Conservation (phyloP, 441 rosid genomes). For the Capsella rubella region DNA sequence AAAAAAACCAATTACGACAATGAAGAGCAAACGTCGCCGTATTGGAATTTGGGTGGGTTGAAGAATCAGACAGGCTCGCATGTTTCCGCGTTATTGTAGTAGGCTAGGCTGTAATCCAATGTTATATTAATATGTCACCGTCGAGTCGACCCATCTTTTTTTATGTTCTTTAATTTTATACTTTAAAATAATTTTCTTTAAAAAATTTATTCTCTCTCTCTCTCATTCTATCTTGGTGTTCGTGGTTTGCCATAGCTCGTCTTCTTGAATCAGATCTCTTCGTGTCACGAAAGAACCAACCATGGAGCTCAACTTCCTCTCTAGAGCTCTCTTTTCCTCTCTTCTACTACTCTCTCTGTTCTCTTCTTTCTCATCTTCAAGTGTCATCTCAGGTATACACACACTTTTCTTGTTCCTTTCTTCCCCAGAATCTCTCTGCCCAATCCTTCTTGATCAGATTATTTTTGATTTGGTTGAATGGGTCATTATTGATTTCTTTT, state of each 20-base stretch:
- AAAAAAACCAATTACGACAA: too few relatives aligned
- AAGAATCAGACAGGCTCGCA: slow-evolving; percentile 31
- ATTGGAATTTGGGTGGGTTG: not conserved
- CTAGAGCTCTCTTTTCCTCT: slow-evolving; percentile 37
- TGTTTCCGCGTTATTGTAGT: slow-evolving; percentile 41
- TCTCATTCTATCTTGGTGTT: slow-evolving; percentile 21
- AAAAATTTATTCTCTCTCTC: not conserved
- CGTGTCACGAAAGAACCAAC: not conserved
- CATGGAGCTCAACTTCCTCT: slow-evolving; percentile 43
- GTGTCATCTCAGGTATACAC: slow-evolving; percentile 44
- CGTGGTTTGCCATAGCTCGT: slow-evolving; percentile 37
- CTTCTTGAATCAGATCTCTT: slow-evolving; percentile 40
- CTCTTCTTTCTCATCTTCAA: slow-evolving; percentile 37
- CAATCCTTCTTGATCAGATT: not conserved
- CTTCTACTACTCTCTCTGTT: slow-evolving; percentile 24
- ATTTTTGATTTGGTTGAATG: not conserved
- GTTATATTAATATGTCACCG: not conserved
- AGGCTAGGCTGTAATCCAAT: slow-evolving; percentile 32
- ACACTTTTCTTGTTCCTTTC: slow-evolving; percentile 7
- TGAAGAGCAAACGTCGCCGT: not conserved
- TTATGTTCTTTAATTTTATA: not conserved
- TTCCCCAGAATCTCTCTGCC: too few relatives aligned
- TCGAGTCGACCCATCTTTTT: not conserved
- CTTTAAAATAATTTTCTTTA: not conserved
- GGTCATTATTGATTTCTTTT: not conserved